These are phyloP conservation scores for Cystobasidium slooffiae DNA, from an alignment of 1,284 basidiomycete genomes.

Conservation along the genomic window DNA sequence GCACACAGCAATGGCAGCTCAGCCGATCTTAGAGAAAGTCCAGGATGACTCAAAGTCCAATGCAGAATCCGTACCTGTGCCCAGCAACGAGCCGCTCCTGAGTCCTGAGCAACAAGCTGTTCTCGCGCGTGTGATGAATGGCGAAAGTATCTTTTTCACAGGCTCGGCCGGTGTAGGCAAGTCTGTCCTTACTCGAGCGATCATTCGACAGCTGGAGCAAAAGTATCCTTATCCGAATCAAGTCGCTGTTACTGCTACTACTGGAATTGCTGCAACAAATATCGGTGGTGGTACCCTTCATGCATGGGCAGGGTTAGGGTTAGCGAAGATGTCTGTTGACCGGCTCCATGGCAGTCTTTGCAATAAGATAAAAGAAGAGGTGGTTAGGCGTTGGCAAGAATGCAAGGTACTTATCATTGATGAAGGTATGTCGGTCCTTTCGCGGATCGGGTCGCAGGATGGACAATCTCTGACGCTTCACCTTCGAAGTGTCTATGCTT, in stretches of 20 bases:
- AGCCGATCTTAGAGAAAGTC: neutral
- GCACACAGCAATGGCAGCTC: no score
- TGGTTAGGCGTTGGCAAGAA: constrained; percentile 65
- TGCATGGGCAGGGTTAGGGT: constrained; percentile 32
- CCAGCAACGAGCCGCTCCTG: constrained; percentile 3
- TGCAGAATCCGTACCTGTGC: neutral
- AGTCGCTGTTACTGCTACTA: constrained; percentile 50
- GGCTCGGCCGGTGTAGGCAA: constrained; percentile 50
- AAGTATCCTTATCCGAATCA: constrained; percentile 24
- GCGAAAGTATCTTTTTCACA: constrained; percentile 52
- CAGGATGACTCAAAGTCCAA: neutral
- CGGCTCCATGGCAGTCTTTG: constrained; percentile 2
- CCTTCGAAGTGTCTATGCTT: constrained; percentile 84
- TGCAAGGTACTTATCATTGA: constrained; percentile 88
- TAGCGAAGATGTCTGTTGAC: constrained; percentile 17
- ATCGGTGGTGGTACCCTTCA: constrained; percentile 46
- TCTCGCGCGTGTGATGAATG: constrained; percentile 46
- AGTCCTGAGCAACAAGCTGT: constrained; percentile 47
- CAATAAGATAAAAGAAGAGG: neutral
- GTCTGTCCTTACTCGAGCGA: constrained; percentile 50
- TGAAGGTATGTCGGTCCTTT: constrained; percentile 68
- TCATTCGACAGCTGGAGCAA: constrained; percentile 32
- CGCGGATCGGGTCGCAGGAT: neutral
- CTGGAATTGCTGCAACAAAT: constrained; percentile 56
- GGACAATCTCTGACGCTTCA: neutral